Percentiles rank a stretch among this genome's conserved stretches.
Evolutionary conservation across 208 protist species (phyloP).

Genomic region (Herpetomonas tarakana): DNA sequence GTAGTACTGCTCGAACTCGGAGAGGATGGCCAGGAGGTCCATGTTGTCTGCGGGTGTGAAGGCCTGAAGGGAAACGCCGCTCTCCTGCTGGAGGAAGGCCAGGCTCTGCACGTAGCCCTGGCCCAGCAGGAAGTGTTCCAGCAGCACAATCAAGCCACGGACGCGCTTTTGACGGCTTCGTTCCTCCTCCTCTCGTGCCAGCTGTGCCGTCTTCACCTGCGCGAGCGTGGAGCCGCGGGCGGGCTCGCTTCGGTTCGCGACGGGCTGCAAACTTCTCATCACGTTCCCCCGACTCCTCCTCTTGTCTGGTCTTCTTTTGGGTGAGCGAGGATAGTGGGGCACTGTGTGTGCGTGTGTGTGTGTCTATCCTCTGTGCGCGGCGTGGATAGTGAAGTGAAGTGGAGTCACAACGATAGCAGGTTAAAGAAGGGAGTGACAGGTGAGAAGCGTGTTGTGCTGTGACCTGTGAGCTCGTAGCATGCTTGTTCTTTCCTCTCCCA

Average conservation of each 20-base stretch:
- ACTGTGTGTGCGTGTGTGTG: no score
- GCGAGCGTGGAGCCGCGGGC: constrained; percentile 66
- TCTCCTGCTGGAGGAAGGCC: constrained; percentile 82
- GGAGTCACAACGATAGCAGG: no score
- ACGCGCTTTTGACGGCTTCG: constrained; percentile 62
- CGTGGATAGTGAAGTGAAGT: no score
- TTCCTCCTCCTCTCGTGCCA: constrained; percentile 81
- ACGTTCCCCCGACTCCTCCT: no score
- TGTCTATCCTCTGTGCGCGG: no score
- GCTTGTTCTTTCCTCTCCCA: no score
- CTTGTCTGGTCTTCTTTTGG: no score
- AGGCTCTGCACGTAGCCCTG: constrained; percentile 76
- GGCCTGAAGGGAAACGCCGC: constrained; percentile 61
- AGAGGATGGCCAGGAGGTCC: constrained; percentile 73
- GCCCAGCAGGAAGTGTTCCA: constrained; percentile 82
- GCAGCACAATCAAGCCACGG: constrained; percentile 75
- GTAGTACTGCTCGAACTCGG: constrained; percentile 90
- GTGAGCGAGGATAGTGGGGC: no score
- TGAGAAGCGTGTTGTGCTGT: no score
- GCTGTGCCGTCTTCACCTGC: constrained; percentile 76
- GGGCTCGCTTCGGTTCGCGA: constrained; percentile 60
- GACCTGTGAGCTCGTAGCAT: no score
- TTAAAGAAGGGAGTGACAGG: no score
- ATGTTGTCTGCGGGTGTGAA: constrained; percentile 87
- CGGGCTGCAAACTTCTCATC: constrained; percentile 48